phyloP scores from a whole-genome alignment of 2,329 filamentous ascomycete species.

The Monilinia aucupariae region DNA sequence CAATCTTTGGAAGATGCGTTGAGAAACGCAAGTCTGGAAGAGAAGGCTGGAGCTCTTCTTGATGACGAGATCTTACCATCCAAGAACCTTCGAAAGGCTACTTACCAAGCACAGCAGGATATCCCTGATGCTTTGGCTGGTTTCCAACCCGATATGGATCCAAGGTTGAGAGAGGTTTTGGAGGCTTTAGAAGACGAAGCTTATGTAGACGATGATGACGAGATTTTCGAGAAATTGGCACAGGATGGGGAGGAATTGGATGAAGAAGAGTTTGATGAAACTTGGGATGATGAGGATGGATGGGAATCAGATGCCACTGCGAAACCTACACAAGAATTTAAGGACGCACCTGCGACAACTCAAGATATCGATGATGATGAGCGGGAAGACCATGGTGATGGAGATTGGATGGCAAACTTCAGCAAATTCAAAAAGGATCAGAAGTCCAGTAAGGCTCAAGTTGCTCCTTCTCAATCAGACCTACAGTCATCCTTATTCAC shows the following conservation, averaged over 20 bases:
- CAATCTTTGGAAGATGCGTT: constrained; percentile 78
- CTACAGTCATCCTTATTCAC: constrained; percentile 67
- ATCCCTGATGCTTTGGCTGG: constrained; percentile 86
- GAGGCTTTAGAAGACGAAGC: constrained; percentile 94
- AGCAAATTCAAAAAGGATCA: constrained; percentile 88
- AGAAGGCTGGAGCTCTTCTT: constrained; percentile 53
- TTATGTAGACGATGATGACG: constrained; percentile 77
- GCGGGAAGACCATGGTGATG: constrained; percentile 58
- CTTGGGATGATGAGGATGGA: constrained; percentile 56
- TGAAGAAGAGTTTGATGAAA: constrained; percentile 71
- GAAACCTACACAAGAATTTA: constrained; percentile 60
- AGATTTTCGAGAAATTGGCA: constrained; percentile 74
- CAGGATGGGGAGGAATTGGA: constrained; percentile 67
- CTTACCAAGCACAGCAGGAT: constrained; percentile 90
- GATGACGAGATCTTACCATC: constrained; percentile 73
- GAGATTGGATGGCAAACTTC: constrained; percentile 88
- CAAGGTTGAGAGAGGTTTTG: constrained; percentile 79
- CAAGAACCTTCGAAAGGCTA: constrained; percentile 68
- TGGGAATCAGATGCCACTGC: constrained; percentile 95
- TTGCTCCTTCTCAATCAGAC: constrained; percentile 52
- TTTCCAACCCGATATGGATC: constrained; percentile 98
- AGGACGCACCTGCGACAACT: constrained; percentile 35
- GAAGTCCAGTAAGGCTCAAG: constrained; percentile 42
- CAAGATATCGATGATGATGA: constrained; percentile 46
- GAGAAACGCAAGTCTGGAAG: constrained; percentile 52